phyloP scores from a whole-genome alignment of 768 basidiomycete genomes.

The Auricularia cornea region DNA sequence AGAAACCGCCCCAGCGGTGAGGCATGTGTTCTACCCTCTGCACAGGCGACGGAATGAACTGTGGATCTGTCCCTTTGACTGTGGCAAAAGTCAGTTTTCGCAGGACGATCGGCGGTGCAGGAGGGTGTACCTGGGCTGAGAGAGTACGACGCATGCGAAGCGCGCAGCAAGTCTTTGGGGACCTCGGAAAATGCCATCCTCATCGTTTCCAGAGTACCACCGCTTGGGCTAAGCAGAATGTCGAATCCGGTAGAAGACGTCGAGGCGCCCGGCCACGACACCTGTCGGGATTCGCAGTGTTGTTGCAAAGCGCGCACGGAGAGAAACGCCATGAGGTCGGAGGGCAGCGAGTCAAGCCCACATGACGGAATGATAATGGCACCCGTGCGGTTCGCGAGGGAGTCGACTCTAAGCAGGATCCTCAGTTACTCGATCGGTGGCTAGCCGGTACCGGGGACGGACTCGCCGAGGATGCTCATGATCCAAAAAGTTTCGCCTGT shows the following conservation, averaged over 20 bases:
- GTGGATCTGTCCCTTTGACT: conserved; percentile 16
- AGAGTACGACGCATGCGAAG: conserved; percentile 28
- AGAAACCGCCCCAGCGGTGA: conserved; percentile 31
- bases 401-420: conserved; percentile 48
- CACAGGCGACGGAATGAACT: conserved; percentile 8
- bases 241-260: conserved; percentile 49
- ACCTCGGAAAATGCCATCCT: conserved; percentile 13
- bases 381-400: conserved; percentile 56
- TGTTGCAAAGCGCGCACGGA: conserved; percentile 61
- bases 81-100: too few relatives aligned
- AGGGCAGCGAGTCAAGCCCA: conserved; percentile 71
- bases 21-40: conserved; percentile 32
- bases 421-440: neutral
- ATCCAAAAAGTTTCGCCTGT: conserved; percentile 59
- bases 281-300: conserved; percentile 15
- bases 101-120: too few relatives aligned
- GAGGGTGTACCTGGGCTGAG: conserved; percentile 41
- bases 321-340: conserved; percentile 61
- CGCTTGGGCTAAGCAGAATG: conserved; percentile 13
- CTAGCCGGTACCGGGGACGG: neutral
- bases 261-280: conserved; percentile 22
- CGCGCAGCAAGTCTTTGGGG: conserved; percentile 22
- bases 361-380: conserved; percentile 74
- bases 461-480: conserved; percentile 50
- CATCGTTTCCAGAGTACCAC: conserved; percentile 45